Conservation (phyloP, 305 asterid genomes). For the Euphrasia arctica region DNA sequence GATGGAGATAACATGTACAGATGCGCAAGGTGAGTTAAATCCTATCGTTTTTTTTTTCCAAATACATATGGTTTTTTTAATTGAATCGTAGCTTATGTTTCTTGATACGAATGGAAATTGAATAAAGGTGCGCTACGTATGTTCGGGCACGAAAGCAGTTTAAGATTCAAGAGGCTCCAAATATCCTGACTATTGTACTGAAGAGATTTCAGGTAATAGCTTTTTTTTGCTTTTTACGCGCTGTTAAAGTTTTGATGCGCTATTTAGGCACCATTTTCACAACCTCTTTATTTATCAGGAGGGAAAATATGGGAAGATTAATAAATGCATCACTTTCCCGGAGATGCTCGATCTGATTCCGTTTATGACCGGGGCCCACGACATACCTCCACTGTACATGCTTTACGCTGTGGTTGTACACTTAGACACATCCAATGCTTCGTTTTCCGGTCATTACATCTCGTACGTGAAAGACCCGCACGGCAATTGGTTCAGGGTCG, state of each 20-base stretch:
- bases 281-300: slow-evolving; percentile 44
- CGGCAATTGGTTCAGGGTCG: slow-evolving; percentile 77
- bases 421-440: slow-evolving; percentile 66
- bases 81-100: not conserved
- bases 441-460: slow-evolving; percentile 81
- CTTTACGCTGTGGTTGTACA: slow-evolving; percentile 85
- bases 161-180: slow-evolving; percentile 79
- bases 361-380: slow-evolving; percentile 76
- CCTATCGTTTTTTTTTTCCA: slow-evolving; percentile 3
- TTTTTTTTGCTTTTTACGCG: too few relatives aligned
- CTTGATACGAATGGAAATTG: slow-evolving; percentile 21
- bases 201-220: slow-evolving; percentile 80
- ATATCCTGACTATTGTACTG: slow-evolving; percentile 78
- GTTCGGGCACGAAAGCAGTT: slow-evolving; percentile 75
- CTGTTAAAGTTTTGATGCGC: too few relatives aligned
- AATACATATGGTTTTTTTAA: not conserved
- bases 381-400: slow-evolving; percentile 73
- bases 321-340: slow-evolving; percentile 80
- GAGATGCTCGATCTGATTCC: slow-evolving; percentile 81
- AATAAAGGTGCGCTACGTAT: slow-evolving; percentile 60
- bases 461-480: slow-evolving; percentile 67
- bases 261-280: not conserved
- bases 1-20: slow-evolving; percentile 88
- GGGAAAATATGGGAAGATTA: slow-evolving; percentile 83
- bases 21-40: slow-evolving; percentile 57